phyloP scores from a whole-genome alignment of 495 filamentous ascomycete species.

The Rhypophila decipiens region DNA sequence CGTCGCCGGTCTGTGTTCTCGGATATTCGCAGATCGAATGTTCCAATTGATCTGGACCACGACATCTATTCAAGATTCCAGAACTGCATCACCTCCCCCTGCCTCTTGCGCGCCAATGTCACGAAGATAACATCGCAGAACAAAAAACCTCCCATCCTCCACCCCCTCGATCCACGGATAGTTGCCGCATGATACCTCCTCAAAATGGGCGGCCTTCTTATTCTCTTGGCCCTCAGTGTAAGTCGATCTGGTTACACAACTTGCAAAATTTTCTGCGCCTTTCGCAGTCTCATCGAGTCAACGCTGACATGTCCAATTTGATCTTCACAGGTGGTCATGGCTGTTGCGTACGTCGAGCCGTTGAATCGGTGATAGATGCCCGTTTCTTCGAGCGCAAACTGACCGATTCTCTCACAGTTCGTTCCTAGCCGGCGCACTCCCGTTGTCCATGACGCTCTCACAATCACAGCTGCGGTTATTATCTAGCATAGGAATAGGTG shows the following conservation, averaged over 20 bases:
- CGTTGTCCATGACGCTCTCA: slow-evolving; percentile 84
- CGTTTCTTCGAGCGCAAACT: slow-evolving; percentile 17
- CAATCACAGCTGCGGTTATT: slow-evolving; percentile 82
- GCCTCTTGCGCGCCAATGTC: no score
- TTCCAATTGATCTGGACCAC: slow-evolving; percentile 7
- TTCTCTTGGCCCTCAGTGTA: slow-evolving; percentile 69
- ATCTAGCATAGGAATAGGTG: slow-evolving; percentile 87
- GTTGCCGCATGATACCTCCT: background rate
- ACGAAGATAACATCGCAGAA: background rate
- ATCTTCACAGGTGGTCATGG: slow-evolving; percentile 68
- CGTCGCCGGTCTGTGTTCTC: background rate
- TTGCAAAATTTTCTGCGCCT: no score
- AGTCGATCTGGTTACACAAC: no score
- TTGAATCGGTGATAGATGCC: no score
- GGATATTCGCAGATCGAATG: slow-evolving; percentile 1
- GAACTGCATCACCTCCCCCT: no score
- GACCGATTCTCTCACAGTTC: slow-evolving; percentile 52
- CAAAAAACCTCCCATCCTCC: background rate
- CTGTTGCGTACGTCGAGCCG: slow-evolving; percentile 65
- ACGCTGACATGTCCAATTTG: slow-evolving; percentile 12
- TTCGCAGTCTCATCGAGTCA: background rate
- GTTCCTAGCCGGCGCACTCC: slow-evolving; percentile 89
- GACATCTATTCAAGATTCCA: no score
- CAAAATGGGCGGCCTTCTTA: slow-evolving; percentile 71
- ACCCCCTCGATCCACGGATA: background rate